A percentile compares a stretch with the other conserved stretches of the same genome.
These are phyloP conservation scores for Komagataella ulmi DNA, from an alignment of 805 yeast genomes.

Conservation along the genomic window DNA sequence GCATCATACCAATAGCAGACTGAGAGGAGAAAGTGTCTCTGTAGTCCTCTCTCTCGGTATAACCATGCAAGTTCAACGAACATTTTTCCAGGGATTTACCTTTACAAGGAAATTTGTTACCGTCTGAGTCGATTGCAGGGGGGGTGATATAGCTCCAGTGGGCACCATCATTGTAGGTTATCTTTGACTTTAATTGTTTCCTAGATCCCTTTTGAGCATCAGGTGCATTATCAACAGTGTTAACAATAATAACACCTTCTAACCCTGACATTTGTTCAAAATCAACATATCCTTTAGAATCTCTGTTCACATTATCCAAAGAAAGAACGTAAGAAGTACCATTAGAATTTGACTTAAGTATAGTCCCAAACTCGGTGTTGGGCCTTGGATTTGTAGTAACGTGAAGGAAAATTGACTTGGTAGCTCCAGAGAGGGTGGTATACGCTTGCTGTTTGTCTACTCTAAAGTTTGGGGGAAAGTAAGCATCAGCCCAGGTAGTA, in stretches of 20 bases:
- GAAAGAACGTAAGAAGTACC: conserved; percentile 73
- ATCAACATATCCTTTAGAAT: conserved; percentile 64
- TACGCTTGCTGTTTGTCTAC: conserved; percentile 53
- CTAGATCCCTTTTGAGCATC: conserved; percentile 27
- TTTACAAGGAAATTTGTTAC: conserved; percentile 40
- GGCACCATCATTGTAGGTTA: conserved; percentile 82
- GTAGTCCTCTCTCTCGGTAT: conserved; percentile 66
- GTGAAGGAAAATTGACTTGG: conserved; percentile 64
- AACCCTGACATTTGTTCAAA: conserved; percentile 69
- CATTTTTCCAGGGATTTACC: conserved; percentile 41
- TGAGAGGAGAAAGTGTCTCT: conserved; percentile 78
- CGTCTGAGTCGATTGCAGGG: conserved; percentile 49
- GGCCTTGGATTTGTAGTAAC: conserved; percentile 46
- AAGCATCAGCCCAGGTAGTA: conserved; percentile 53
- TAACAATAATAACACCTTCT: conserved; percentile 76
- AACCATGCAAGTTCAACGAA: conserved; percentile 77
- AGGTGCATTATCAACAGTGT: conserved; percentile 44
- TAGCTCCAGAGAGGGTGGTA: conserved; percentile 59
- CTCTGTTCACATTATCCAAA: conserved; percentile 60
- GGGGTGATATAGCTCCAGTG: conserved; percentile 65
- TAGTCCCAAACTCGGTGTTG: conserved; percentile 56
- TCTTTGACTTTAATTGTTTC: conserved; percentile 53
- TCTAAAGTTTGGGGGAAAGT: conserved; percentile 52
- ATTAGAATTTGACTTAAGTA: conserved; percentile 74
- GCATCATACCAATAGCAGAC: conserved; percentile 73